Evolutionary conservation across 768 basidiomycete species (phyloP).

Genomic region (Terana coerulea): DNA sequence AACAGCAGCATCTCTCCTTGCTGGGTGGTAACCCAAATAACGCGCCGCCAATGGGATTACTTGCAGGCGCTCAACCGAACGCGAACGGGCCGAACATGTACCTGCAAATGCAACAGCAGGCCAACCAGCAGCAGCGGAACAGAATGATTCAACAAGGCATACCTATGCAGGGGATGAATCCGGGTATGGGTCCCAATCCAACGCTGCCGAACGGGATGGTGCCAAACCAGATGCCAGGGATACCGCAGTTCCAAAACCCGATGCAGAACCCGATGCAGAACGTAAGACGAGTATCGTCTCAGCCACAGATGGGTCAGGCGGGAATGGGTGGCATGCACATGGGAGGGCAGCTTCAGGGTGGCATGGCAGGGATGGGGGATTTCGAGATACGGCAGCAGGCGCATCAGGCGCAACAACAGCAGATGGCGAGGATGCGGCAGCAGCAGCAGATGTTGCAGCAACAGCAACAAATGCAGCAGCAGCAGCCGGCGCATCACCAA

Average conservation of each 20-base stretch:
- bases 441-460: slow-evolving; percentile 33
- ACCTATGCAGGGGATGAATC: slow-evolving; percentile 33
- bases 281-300: slow-evolving; percentile 56
- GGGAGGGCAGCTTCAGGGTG: slow-evolving; percentile 21
- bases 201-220: slow-evolving; percentile 32
- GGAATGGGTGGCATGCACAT: slow-evolving; percentile 33
- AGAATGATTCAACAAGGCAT: slow-evolving; percentile 30
- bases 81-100: slow-evolving; percentile 15
- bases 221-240: slow-evolving; percentile 35
- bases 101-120: slow-evolving; percentile 24
- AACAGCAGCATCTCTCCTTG: slow-evolving; percentile 35
- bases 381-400: slow-evolving; percentile 37
- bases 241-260: slow-evolving; percentile 38
- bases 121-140: slow-evolving; percentile 18
- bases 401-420: slow-evolving; percentile 33
- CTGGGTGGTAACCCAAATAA: slow-evolving; percentile 26
- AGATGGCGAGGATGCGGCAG: slow-evolving; percentile 26
- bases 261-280: slow-evolving; percentile 39
- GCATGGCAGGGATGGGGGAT: slow-evolving; percentile 30
- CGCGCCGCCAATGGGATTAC: slow-evolving; percentile 28
- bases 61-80: slow-evolving; percentile 22
- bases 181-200: slow-evolving; percentile 28
- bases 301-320: slow-evolving; percentile 42
- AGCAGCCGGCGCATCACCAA: slow-evolving; percentile 32
- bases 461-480: slow-evolving; percentile 28